These are phyloP conservation scores for Leucocoprinus leucothites DNA, from an alignment of 768 basidiomycete species.

Conservation along the genomic window DNA sequence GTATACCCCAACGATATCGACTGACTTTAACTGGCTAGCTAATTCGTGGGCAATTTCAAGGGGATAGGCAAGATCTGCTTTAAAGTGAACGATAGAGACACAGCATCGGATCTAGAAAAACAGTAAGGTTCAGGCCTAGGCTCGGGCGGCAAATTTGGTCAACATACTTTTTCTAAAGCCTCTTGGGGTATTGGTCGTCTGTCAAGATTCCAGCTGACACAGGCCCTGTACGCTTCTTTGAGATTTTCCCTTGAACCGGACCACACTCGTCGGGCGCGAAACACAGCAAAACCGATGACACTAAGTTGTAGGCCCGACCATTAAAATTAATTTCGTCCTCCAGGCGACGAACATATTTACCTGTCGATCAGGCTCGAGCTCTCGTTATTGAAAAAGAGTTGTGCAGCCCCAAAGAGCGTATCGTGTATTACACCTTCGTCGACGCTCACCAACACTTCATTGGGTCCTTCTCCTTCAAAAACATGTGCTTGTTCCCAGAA, in stretches of 20 bases:
- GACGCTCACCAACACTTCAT: slow-evolving; percentile 6
- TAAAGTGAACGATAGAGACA: slow-evolving; percentile 27
- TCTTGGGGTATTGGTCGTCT: slow-evolving; percentile 14
- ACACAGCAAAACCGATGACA: slow-evolving; percentile 9
- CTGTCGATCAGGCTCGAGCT: slow-evolving; percentile 14
- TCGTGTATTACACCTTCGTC: slow-evolving; percentile 17
- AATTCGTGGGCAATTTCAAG: slow-evolving; percentile 20
- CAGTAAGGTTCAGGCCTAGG: neutral
- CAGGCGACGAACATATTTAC: slow-evolving; percentile 14
- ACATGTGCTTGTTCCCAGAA: slow-evolving; percentile 20
- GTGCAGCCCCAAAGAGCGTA: slow-evolving; percentile 17
- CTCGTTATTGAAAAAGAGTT: slow-evolving; percentile 21
- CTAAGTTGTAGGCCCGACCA: slow-evolving; percentile 5
- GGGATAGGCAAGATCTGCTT: slow-evolving; percentile 28
- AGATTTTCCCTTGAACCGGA: slow-evolving; percentile 16
- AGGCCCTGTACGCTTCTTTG: slow-evolving; percentile 13
- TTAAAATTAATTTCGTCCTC: too few relatives aligned
- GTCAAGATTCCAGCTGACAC: slow-evolving; percentile 18
- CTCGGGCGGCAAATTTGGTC: neutral
- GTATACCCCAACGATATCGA: slow-evolving; percentile 18
- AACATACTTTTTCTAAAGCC: slow-evolving; percentile 18
- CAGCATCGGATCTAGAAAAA: slow-evolving; percentile 22
- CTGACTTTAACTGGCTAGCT: slow-evolving; percentile 15
- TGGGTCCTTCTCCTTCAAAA: neutral
- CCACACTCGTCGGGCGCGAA: slow-evolving; percentile 15